Evolutionary conservation across 768 basidiomycete genomes (phyloP), one percentile per base, ranked within the genome.

Genomic region (Mycena haematopus): DNA sequence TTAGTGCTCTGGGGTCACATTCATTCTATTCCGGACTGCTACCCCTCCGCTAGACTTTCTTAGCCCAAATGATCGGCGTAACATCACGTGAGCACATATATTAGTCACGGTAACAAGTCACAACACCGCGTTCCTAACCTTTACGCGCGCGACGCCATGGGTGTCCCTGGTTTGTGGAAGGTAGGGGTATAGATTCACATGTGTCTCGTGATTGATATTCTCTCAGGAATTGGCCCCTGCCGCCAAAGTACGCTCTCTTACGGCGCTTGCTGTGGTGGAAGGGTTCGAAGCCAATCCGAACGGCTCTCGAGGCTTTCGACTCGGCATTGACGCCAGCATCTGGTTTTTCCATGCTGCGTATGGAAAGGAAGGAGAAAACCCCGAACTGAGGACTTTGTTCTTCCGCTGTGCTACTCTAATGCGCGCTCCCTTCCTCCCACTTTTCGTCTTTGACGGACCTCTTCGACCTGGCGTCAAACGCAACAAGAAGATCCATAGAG

Each of bases 381-480:
- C 94, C 9, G 91, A 93, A 57, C 80, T 95, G 10, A 80, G 93
- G 27, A 95, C 91, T 80, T 79, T 75, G 74, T 93, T 95, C 79
- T 96, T 94, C 74, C 90, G 92, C 47, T 93, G 93, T 73, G 86
- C 89, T 40, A 86, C 85, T 24, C 83, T 97, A 3, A 85, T 92
- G 74, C 84, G 82, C 58, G 82, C 87, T 6, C 93, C 95, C 0
- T 87, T 96, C 66, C 82, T 95, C 13, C 93, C 93, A 0, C 82
- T 97, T 14, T 96, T 96, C 73, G 92, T 96, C 5, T 97, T 96
- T 71, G 94, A 97, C 74, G 95, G 95, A 0, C 91, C 92, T 0
- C 84, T 88, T 63, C 84, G 95, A 63, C 95, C 95, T 3, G 83
- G 85, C 22, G 74, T 90, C 66, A 97, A 97, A 77, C 83, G 91